Conservation (phyloP, 2,329 filamentous ascomycete genomes). For the Drechslera avenae region DNA sequence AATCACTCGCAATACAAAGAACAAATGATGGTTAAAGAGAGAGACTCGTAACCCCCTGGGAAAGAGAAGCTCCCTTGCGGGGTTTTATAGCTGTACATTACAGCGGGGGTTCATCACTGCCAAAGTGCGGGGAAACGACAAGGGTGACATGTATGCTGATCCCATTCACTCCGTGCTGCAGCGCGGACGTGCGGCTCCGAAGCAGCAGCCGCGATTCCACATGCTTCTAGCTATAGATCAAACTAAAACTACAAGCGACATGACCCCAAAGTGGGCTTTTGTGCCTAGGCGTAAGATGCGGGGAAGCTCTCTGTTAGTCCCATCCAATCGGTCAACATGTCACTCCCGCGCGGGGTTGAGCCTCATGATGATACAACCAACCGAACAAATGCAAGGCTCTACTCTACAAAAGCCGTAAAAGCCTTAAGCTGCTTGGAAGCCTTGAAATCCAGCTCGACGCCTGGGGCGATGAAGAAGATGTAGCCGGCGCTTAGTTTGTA, state of each 20-base stretch:
- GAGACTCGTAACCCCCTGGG: background rate
- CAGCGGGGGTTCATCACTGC: conserved; percentile 13
- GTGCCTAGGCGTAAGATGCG: conserved; percentile 12
- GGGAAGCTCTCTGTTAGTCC: conserved; percentile 16
- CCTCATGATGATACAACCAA: conserved; percentile 11
- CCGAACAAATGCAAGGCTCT: conserved; percentile 8
- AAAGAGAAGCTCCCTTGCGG: conserved; percentile 14
- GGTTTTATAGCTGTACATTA: conserved; percentile 32
- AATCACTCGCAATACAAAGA: no score
- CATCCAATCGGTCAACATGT: conserved; percentile 26
- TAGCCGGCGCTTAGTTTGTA: conserved; percentile 65
- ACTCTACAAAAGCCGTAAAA: conserved; percentile 57
- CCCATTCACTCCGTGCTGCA: background rate
- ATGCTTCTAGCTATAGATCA: conserved; percentile 2
- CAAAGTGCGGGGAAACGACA: conserved; percentile 40
- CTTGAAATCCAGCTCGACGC: conserved; percentile 55
- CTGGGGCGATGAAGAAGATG: conserved; percentile 70
- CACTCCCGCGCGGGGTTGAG: conserved; percentile 18
- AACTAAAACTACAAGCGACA: conserved; percentile 1
- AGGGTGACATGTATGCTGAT: conserved; percentile 5
- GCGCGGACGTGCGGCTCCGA: conserved; percentile 33
- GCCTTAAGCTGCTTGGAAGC: conserved; percentile 53
- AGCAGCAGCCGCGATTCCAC: conserved; percentile 6
- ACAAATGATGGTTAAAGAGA: background rate
- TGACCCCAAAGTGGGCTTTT: background rate